These are phyloP conservation scores for Ceratocystis huliohia DNA, from an alignment of 2,329 filamentous ascomycete genomes.

Conservation along the genomic window DNA sequence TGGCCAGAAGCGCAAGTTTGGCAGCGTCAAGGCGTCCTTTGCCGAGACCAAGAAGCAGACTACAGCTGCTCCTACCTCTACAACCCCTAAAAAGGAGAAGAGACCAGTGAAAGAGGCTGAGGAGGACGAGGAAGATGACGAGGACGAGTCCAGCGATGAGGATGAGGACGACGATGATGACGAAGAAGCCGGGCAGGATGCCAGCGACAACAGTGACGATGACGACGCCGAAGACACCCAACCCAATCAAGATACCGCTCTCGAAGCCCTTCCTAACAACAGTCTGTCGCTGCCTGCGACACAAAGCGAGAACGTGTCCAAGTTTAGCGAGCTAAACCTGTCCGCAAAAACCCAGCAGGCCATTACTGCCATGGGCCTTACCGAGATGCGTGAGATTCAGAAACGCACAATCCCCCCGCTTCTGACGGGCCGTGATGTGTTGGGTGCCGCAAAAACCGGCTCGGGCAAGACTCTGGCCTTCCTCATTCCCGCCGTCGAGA, in stretches of 20 bases:
- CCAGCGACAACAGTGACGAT: constrained; percentile 16
- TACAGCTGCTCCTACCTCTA: constrained; percentile 22
- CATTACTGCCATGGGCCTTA: constrained; percentile 82
- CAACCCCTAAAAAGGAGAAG: constrained; percentile 28
- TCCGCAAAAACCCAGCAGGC: constrained; percentile 82
- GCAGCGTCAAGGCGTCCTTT: constrained; percentile 26
- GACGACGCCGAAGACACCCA: constrained; percentile 21
- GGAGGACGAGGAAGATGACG: constrained; percentile 21
- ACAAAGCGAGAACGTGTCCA: constrained; percentile 49
- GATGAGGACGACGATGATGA: constrained; percentile 23
- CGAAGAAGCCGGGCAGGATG: constrained; percentile 20
- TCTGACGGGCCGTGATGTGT: constrained; percentile 77
- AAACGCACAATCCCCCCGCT: constrained; percentile 73
- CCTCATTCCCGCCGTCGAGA: constrained; percentile 85
- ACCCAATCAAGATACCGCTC: constrained; percentile 27
- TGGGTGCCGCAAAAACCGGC: constrained; percentile 91
- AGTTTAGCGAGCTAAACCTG: constrained; percentile 70
- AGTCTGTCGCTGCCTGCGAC: constrained; percentile 42
- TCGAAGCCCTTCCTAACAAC: constrained; percentile 29
- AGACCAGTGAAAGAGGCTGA: constrained; percentile 24
- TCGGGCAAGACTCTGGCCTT: constrained; percentile 94
- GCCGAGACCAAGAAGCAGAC: constrained; percentile 22
- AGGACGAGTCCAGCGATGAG: constrained; percentile 22
- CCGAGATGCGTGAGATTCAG: constrained; percentile 93
- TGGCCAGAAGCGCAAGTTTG: constrained; percentile 30